Base-by-base conservation (phyloP, 2,329 filamentous ascomycete species). In the Ceratocystiopsis sp. region DNA sequence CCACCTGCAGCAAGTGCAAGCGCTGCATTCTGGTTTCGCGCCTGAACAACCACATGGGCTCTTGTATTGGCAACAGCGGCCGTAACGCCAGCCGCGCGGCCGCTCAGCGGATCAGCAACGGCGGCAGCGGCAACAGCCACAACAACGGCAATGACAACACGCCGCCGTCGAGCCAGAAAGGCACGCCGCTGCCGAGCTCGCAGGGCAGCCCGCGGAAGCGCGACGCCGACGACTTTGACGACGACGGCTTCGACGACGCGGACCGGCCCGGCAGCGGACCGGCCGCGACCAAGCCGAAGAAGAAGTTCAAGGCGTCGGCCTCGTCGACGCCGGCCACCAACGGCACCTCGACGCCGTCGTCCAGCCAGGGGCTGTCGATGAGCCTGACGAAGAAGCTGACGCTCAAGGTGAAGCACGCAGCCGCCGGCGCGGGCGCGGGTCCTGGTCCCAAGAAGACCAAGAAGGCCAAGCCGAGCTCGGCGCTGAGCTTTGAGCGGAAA, bases 31-130 rank as follows among this genome's bases (percentile, higher is more conserved):
- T 77, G 45, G 74, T 79, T 42, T 77, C 74, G 43, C 67, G 75
- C 36, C 61, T 80, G 48, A 78, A 78, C 57, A 78, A 78, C 48
- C 75, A 80, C 58, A 78, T 80, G 74, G 73, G 73, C 33, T 76
- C 73, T 16, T 78, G 75, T 54, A 79, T 79, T 47, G 75, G 74
- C 37, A 78, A 77, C 55, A 76, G 73, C 50, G 73, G 75, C 19
- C 66, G 75, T 33, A 76, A 72, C 50, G 73, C 75, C 14, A 76
- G 73, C 48, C 64, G 74, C 45, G 72, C 71, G 9, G 75, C 75
- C 12, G 70, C 73, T 11, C 69, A 73, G 50, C 78, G 78, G 60
- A 72, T 79, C 48, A 74, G 68, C 52, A 76, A 75, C 49, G 71
- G 68, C 47, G 66, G 61, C 45, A 59, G 73, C 49, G 70, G 36